Conservation (phyloP, 805 yeast genomes). For the Vanderwaltozyma yarrowii region DNA sequence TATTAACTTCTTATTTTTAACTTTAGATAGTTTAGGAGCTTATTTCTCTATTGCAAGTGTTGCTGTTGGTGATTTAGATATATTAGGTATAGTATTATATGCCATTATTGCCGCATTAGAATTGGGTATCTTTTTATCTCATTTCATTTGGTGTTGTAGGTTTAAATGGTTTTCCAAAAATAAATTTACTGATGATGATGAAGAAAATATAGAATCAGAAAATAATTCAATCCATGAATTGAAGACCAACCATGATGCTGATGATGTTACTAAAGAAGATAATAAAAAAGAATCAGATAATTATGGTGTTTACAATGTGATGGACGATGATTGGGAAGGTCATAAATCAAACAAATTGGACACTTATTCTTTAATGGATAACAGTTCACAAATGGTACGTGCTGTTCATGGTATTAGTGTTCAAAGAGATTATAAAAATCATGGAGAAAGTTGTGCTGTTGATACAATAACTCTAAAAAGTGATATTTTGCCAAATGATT, state of each 20-base stretch:
- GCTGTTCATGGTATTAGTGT: conserved; percentile 1
- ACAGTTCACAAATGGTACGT: too few relatives aligned
- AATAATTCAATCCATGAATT: too few relatives aligned
- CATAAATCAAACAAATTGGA: too few relatives aligned
- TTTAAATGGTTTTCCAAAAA: conserved; percentile 29
- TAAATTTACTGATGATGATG: background rate
- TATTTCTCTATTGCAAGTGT: conserved; percentile 59
- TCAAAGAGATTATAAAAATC: background rate
- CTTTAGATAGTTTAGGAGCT: conserved; percentile 76
- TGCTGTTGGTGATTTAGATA: conserved; percentile 53
- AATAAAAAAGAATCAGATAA: too few relatives aligned
- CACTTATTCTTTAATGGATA: too few relatives aligned
- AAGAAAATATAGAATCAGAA: too few relatives aligned
- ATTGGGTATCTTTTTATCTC: conserved; percentile 64
- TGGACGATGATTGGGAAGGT: too few relatives aligned
- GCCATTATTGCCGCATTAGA: conserved; percentile 65
- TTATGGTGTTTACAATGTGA: too few relatives aligned
- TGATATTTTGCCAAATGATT: too few relatives aligned
- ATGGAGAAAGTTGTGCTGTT: background rate
- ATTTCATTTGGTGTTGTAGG: conserved; percentile 55
- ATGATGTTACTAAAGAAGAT: too few relatives aligned
- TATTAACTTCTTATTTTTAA: conserved; percentile 69
- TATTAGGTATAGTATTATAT: conserved; percentile 73
- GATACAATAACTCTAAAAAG: too few relatives aligned
- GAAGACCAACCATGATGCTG: too few relatives aligned